phyloP scores from a whole-genome alignment of 768 basidiomycete genomes.

The Cystobasidium onofrii region DNA sequence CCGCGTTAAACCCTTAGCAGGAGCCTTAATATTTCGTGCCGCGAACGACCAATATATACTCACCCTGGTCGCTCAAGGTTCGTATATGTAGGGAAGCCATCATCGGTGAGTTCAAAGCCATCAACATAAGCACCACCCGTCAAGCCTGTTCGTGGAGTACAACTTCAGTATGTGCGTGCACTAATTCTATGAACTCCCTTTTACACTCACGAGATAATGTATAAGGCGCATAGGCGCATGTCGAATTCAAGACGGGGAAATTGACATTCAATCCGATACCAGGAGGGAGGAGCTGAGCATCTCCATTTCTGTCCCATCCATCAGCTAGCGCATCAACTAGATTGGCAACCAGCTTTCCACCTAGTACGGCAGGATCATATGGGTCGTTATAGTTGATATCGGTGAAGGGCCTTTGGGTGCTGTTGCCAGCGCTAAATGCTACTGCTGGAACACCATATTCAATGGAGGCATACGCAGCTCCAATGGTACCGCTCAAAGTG shows the following conservation, averaged over 20 bases:
- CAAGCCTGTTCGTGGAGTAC: background rate
- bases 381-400: constrained; percentile 3
- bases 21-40: too few relatives aligned
- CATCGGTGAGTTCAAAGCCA: constrained; percentile 18
- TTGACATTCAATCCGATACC: constrained; percentile 32
- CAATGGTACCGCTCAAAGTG: constrained; percentile 17
- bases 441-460: constrained; percentile 27
- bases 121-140: constrained; percentile 27
- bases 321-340: constrained; percentile 25
- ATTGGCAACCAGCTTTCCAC: constrained; percentile 10
- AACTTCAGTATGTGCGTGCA: background rate
- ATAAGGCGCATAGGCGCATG: constrained; percentile 20
- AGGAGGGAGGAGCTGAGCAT: constrained; percentile 5
- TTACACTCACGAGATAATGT: constrained; percentile 1
- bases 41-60: too few relatives aligned
- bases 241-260: constrained; percentile 26
- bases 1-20: too few relatives aligned
- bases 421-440: constrained; percentile 27
- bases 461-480: constrained; percentile 4
- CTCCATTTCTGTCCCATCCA: background rate
- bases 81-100: constrained; percentile 25
- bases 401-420: constrained; percentile 21
- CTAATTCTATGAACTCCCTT: background rate
- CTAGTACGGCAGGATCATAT: constrained; percentile 18
- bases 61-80: constrained; percentile 9